phyloP scores from a whole-genome alignment of 805 yeast genomes.

The Yamadazyma takamatsuzukensis region DNA sequence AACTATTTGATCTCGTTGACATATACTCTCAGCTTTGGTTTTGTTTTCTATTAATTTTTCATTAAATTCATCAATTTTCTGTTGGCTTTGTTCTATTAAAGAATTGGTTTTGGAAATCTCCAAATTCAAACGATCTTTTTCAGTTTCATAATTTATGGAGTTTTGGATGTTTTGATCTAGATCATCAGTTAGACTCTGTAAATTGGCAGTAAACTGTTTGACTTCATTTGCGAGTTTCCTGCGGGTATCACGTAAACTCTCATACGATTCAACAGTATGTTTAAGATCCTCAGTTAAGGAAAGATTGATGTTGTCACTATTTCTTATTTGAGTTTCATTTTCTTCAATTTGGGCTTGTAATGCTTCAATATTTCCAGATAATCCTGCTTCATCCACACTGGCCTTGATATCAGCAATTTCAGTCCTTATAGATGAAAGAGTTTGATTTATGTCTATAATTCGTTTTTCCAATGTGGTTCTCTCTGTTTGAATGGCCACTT shows the following conservation, averaged over 20 bases:
- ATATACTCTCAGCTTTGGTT: conserved; percentile 34
- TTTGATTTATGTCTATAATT: not conserved
- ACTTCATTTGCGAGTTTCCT: conserved; percentile 1
- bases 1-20: conserved; percentile 46
- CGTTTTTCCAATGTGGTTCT: conserved; percentile 7
- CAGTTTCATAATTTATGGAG: too few relatives aligned
- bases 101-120: not conserved
- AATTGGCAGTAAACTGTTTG: not conserved
- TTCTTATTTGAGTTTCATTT: conserved; percentile 22
- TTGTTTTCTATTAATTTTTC: conserved; percentile 25
- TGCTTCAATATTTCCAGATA: conserved; percentile 39
- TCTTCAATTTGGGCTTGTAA: conserved; percentile 30
- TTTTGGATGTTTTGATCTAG: conserved; percentile 6
- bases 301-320: conserved; percentile 24
- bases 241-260: too few relatives aligned
- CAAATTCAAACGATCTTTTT: not conserved
- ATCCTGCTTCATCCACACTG: conserved; percentile 43
- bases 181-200: conserved; percentile 1
- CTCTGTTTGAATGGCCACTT: conserved; percentile 6
- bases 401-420: conserved; percentile 31
- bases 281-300: conserved; percentile 23
- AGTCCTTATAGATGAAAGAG: conserved; percentile 8
- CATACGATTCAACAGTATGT: too few relatives aligned
- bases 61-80: conserved; percentile 10
- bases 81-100: conserved; percentile 10